phyloP scores from a whole-genome alignment of 164 flowering plant genomes.

The Platanus orientalis region DNA sequence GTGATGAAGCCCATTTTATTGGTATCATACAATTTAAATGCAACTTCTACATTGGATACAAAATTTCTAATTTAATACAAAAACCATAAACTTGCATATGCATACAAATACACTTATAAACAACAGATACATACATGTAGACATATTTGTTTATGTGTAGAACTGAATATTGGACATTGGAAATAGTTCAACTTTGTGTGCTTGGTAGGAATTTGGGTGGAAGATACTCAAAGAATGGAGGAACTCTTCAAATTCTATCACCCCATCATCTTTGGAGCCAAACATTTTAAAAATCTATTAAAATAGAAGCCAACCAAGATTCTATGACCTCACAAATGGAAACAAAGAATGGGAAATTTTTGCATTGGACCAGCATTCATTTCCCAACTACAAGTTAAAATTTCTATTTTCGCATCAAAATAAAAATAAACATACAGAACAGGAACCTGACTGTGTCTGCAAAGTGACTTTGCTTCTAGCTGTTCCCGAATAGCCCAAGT shows the following conservation, averaged over 20 bases:
- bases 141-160: neutral
- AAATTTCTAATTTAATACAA: neutral
- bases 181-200: constrained; percentile 16
- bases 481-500: constrained; percentile 37
- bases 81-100: neutral
- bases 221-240: constrained; percentile 32
- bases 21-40: constrained; percentile 28
- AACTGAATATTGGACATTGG: neutral
- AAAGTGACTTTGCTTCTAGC: constrained; percentile 29
- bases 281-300: constrained; percentile 30
- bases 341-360: neutral
- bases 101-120: neutral
- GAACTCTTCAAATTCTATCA: constrained; percentile 35
- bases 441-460: constrained; percentile 34
- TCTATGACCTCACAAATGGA: neutral
- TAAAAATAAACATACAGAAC: neutral
- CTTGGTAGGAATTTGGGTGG: constrained; percentile 31
- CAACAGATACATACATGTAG: neutral
- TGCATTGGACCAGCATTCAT: neutral
- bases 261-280: constrained; percentile 28
- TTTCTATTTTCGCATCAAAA: too few species aligned
- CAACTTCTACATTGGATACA: constrained; percentile 25
- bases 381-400: neutral
- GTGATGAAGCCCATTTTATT: constrained; percentile 38
- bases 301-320: neutral